Evolutionary conservation across 2,329 filamentous ascomycete species (phyloP), one percentile per base, ranked within the genome.

Genomic region (Fusarium bactridioides): DNA sequence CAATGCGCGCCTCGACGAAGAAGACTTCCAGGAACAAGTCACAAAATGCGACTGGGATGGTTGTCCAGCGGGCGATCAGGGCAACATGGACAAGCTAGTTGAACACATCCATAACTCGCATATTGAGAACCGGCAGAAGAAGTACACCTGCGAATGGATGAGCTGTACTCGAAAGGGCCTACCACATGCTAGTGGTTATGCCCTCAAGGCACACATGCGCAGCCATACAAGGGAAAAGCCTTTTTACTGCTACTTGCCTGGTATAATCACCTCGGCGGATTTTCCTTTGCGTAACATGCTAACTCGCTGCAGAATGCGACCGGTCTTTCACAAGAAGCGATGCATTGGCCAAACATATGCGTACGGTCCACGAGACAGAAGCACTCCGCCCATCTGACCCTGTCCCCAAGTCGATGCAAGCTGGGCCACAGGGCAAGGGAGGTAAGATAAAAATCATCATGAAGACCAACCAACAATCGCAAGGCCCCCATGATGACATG

Each of bases 201-300:
- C 96, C 9, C 85, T 99, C 72, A 95, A 97, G 81, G 96, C 96
- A 15, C 96, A 99, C 79, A 97, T 99, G 95, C 88, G 96, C 76
- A 98, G 95, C 80, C 96, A 99, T 81, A 99, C 96, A 4, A 90
- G 96, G 79, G 96, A 99, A 86, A 99, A 99, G 84, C 96, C 96
- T 0, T 98, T 98, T 80, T 98, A 97, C 84, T 99, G 96, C 82
- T 93, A 94, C 35, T 83, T 99, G 44, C 96, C 96, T 64, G 95
- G 95, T 97, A 87, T 72, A 87, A 37, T 33, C 27, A 60, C n/a
- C 35, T 37, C 40, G 37, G 16, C 35, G 18, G 18, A 25, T 18
- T 12, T n/a, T 25, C 21, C 25, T 19, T 19, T 38, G 11, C 15
- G 9, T 29, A 19, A 18, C 10, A 50, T 59, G 18, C 69, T 70